Evolutionary conservation across 2,329 filamentous ascomycete species (phyloP), one percentile per base, ranked within the genome.

Genomic region (Celoporthe dispersa): DNA sequence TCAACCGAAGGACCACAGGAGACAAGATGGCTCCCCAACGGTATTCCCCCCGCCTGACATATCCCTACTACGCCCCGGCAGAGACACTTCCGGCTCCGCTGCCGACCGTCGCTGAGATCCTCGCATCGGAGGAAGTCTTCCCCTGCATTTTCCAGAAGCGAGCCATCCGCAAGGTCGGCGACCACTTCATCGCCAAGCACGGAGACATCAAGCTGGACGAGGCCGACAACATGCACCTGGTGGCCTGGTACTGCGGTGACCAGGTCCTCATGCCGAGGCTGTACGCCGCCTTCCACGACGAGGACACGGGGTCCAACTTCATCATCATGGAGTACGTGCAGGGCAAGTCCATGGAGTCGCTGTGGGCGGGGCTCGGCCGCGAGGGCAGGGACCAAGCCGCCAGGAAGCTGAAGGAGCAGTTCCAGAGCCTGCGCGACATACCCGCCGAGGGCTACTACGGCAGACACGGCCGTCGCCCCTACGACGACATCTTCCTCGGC

Each of bases 281-380:
- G 4, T 65, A 55, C 48, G 63, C 63, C 22, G 63, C 63, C 48
- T 65, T 65, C 48, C 48, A 31, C 31, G 44, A 65, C 35, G 31
- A 35, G 3, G 14, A 55, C 1, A 65, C 63, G 7, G n/a, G 22
- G 3, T 14, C 44, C 8, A 65, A 51, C 48, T 57, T 55, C 44
- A 65, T 65, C 48, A 55, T 65, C 44, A 65, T 65, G 63, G 63
- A 65, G 31, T 65, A 65, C 22, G 31, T 65, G 3, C 44, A 22
- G 9, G 63, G 63, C 11, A n/a, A 5, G 44, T 55, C 48, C 14
- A 31, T 55, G 8, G 63, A 65, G 31, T 12, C 1, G 6, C 31
- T 14, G 19, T 65, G 48, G 63, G 8, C 31, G 3, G 44, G 37
- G 4, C 63, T 65, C 44, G 63, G 63, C 11, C 53, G n/a, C 12